Conservation (phyloP, 352 stramenopile species). For the Thraustochytrium striatum region DNA sequence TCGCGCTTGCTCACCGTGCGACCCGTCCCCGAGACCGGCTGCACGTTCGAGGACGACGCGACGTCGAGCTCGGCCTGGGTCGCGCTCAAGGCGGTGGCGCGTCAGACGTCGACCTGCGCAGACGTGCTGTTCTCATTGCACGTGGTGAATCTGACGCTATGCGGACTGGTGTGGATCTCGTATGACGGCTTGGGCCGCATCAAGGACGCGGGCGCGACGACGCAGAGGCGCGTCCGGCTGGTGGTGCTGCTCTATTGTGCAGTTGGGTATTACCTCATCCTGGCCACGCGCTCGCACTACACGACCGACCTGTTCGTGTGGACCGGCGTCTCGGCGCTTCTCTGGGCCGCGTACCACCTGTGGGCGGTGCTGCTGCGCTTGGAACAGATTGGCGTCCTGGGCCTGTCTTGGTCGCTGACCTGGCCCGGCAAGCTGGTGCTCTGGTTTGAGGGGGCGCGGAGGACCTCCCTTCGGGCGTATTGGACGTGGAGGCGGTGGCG, state of each 20-base stretch:
- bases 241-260: slow-evolving; percentile 10
- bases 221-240: not conserved
- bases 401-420: no score
- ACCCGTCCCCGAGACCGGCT: not conserved
- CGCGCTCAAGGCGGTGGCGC: not conserved
- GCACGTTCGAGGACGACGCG: not conserved
- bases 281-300: slow-evolving; percentile 21
- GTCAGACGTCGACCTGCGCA: slow-evolving; percentile 17
- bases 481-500: not conserved
- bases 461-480: not conserved
- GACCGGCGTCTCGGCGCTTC: not conserved
- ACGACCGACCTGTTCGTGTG: slow-evolving; percentile 33
- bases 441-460: slow-evolving; percentile 40
- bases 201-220: not conserved
- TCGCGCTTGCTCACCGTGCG: slow-evolving; percentile 8
- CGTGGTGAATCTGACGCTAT: slow-evolving; percentile 25
- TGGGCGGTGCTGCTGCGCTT: slow-evolving; percentile 27
- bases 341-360: slow-evolving; percentile 24
- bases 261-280: slow-evolving; percentile 11
- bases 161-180: slow-evolving; percentile 26
- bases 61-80: not conserved
- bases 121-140: slow-evolving; percentile 34
- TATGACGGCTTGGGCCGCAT: not conserved
- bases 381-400: not conserved
- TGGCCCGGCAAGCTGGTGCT: not conserved